Evolutionary conservation across 2,329 filamentous ascomycete genomes (phyloP).

Genomic region (Aspergillus sp.): DNA sequence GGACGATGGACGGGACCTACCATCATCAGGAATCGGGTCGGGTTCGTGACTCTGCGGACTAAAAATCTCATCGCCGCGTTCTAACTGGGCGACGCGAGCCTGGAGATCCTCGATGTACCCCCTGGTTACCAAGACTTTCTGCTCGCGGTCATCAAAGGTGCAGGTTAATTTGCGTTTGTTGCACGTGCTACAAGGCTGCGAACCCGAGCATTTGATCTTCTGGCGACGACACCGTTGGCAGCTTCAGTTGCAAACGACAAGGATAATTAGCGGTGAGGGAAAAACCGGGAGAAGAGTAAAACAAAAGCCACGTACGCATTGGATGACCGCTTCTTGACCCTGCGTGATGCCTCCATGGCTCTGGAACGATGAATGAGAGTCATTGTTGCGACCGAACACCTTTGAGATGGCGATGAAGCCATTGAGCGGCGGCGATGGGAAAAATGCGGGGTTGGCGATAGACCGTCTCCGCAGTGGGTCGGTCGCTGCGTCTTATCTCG

Average conservation of each 20-base stretch:
- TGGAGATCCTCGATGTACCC: slow-evolving; percentile 45
- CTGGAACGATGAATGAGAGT: neutral
- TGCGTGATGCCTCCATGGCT: slow-evolving; percentile 10
- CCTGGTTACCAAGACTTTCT: slow-evolving; percentile 51
- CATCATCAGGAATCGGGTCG: slow-evolving; percentile 15
- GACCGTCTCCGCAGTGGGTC: neutral
- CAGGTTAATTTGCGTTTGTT: slow-evolving; percentile 44
- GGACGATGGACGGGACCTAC: slow-evolving; percentile 8
- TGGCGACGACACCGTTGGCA: slow-evolving; percentile 48
- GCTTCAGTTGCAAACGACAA: slow-evolving; percentile 25
- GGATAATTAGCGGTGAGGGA: neutral
- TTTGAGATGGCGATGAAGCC: no score
- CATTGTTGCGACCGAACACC: no score
- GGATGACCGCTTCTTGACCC: slow-evolving; percentile 31
- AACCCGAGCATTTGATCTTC: slow-evolving; percentile 48
- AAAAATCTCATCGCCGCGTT: slow-evolving; percentile 15
- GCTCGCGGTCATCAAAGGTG: slow-evolving; percentile 47
- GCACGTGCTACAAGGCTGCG: slow-evolving; percentile 46
- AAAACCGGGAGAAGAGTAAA: neutral
- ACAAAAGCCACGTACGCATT: slow-evolving; percentile 29
- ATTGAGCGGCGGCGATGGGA: no score
- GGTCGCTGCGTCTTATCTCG: no score
- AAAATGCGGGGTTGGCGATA: neutral
- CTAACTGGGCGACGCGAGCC: slow-evolving; percentile 25
- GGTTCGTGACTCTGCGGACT: slow-evolving; percentile 20